phyloP scores from a whole-genome alignment of 129 eudicot genomes.

The Daucus carota region DNA sequence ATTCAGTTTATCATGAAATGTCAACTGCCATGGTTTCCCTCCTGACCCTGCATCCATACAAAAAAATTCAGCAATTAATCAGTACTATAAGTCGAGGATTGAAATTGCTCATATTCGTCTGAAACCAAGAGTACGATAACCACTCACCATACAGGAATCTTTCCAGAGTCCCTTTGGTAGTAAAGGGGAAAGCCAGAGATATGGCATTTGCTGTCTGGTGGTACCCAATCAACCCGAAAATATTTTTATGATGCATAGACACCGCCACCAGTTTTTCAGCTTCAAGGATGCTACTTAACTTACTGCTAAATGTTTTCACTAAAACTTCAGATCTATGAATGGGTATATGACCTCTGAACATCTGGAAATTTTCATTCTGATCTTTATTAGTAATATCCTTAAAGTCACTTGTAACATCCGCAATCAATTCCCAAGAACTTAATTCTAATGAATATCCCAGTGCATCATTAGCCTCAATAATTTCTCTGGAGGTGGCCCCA shows the following conservation, averaged over 20 bases:
- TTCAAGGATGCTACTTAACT: constrained; percentile 21
- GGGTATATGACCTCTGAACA: constrained; percentile 25
- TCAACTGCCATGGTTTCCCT: constrained; percentile 17
- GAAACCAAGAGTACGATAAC: neutral
- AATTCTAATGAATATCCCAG: constrained; percentile 14
- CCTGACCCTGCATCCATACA: constrained; percentile 18
- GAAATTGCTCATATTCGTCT: no score
- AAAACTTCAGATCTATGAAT: constrained; percentile 10
- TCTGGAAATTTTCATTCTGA: constrained; percentile 17
- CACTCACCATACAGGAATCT: constrained; percentile 33
- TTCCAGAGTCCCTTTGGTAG: constrained; percentile 24
- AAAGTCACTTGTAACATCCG: constrained; percentile 34
- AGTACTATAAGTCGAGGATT: no score
- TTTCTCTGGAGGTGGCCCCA: neutral
- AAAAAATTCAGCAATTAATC: no score
- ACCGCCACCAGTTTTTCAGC: constrained; percentile 42
- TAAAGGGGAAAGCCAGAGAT: constrained; percentile 34
- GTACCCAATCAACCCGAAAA: constrained; percentile 34
- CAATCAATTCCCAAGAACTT: constrained; percentile 37
- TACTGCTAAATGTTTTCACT: constrained; percentile 35
- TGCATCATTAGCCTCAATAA: neutral
- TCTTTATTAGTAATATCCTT: constrained; percentile 17
- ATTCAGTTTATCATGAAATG: constrained; percentile 28
- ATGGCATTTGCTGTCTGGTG: constrained; percentile 33
- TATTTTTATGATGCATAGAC: constrained; percentile 43